Evolutionary conservation across 2,329 filamentous ascomycete species (phyloP).

Genomic region (Colletotrichum lentis): DNA sequence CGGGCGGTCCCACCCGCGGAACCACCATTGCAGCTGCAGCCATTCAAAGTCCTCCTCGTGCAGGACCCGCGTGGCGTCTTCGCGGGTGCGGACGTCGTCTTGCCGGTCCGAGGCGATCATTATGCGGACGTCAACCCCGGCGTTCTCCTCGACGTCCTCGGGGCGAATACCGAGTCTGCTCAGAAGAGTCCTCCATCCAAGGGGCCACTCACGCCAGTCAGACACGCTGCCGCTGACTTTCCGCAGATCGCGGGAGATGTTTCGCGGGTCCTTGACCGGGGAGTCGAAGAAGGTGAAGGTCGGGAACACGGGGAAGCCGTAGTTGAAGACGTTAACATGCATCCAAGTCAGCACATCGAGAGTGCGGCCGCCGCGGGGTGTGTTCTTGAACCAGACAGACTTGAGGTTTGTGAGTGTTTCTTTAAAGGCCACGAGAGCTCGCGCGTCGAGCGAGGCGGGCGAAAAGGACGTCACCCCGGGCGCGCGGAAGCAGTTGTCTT

Average conservation of each 20-base stretch:
- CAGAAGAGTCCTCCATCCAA: slow-evolving; percentile 16
- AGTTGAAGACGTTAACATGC: slow-evolving; percentile 24
- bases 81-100: neutral
- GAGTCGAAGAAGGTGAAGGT: slow-evolving; percentile 28
- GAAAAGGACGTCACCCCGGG: neutral
- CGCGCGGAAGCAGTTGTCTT: neutral
- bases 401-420: slow-evolving; percentile 4
- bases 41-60: slow-evolving; percentile 32
- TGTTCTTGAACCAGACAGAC: slow-evolving; percentile 27
- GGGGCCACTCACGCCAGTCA: neutral
- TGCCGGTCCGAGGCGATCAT: slow-evolving; percentile 11
- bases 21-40: slow-evolving; percentile 30
- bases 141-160: neutral
- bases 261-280: slow-evolving; percentile 12
- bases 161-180: slow-evolving; percentile 5
- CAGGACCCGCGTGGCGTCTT: slow-evolving; percentile 5
- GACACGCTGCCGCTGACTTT: neutral
- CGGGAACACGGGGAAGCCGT: slow-evolving; percentile 16
- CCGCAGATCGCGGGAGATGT: slow-evolving; percentile 5
- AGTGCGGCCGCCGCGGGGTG: slow-evolving; percentile 6
- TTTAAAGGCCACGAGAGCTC: neutral
- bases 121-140: slow-evolving; percentile 18
- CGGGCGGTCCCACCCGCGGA: slow-evolving; percentile 24
- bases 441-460: neutral
- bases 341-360: slow-evolving; percentile 16